A percentile compares a stretch with the other conserved stretches of the same genome.
Conservation (phyloP, 1,284 basidiomycete genomes). For the Thelephora terrestris region DNA sequence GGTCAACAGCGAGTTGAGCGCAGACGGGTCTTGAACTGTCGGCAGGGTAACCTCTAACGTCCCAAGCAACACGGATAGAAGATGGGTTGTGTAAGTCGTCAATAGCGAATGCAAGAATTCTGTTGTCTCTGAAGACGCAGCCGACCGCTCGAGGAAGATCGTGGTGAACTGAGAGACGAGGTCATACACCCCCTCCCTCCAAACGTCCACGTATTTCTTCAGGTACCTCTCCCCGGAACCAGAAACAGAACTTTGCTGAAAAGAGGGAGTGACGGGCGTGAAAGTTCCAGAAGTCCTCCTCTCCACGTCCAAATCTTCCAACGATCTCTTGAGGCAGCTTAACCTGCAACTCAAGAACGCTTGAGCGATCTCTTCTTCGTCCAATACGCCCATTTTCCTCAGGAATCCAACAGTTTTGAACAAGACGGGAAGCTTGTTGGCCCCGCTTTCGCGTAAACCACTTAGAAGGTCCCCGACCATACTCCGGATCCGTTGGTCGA, state of each 20-base stretch:
- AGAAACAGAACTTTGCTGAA: too few relatives aligned
- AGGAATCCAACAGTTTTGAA: conserved; percentile 85
- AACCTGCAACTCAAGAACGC: conserved; percentile 59
- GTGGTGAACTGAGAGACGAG: conserved; percentile 83
- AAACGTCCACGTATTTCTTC: conserved; percentile 82
- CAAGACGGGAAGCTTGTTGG: conserved; percentile 80
- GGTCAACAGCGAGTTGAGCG: conserved; percentile 77
- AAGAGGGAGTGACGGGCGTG: not conserved
- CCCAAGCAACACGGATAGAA: conserved; percentile 48
- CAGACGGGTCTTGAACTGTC: conserved; percentile 47
- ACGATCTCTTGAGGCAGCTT: conserved; percentile 35
- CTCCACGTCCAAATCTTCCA: conserved; percentile 35
- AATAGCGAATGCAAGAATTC: conserved; percentile 37
- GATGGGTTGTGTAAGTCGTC: conserved; percentile 41
- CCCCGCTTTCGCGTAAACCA: conserved; percentile 56
- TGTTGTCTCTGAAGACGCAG: conserved; percentile 11
- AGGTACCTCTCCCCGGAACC: conserved; percentile 40
- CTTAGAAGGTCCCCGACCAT: conserved; percentile 74
- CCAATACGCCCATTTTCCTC: conserved; percentile 60
- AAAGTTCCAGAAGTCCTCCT: conserved; percentile 12
- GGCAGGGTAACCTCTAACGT: conserved; percentile 40
- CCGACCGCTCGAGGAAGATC: conserved; percentile 70
- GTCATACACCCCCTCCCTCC: conserved; percentile 89
- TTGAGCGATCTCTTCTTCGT: conserved; percentile 56
- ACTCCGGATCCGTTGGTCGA: conserved; percentile 61